phyloP scores from a whole-genome alignment of 73 alveolate genomes.

The Paramecium biaurelia region DNA sequence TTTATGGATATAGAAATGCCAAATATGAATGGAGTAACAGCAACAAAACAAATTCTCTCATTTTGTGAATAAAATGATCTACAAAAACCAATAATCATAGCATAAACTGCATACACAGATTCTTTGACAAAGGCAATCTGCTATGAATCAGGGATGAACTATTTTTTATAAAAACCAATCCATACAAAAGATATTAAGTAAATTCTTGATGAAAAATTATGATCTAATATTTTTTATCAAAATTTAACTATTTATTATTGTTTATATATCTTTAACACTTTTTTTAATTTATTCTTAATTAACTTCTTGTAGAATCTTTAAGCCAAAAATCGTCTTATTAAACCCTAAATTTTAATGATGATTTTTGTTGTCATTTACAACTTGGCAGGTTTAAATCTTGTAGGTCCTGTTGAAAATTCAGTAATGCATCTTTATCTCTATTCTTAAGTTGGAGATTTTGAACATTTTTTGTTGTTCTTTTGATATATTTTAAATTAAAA shows the following conservation, averaged over 20 bases:
- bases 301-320: background rate
- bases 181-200: background rate
- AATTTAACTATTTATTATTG: background rate
- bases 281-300: background rate
- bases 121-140: background rate
- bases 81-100: background rate
- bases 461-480: background rate
- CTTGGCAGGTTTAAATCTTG: background rate
- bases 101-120: slow-evolving; percentile 53
- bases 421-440: background rate
- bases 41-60: background rate
- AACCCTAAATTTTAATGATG: background rate
- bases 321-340: background rate
- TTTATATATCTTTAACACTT: background rate
- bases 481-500: background rate
- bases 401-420: background rate
- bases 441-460: background rate
- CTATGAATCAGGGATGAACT: background rate
- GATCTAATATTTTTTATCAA: background rate
- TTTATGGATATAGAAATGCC: slow-evolving; percentile 55
- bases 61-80: background rate
- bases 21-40: slow-evolving; percentile 24
- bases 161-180: slow-evolving; percentile 40
- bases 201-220: background rate
- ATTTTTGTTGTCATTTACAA: background rate